Conservation (phyloP, 768 basidiomycete species). For the Hypsizygus marmoreus region DNA sequence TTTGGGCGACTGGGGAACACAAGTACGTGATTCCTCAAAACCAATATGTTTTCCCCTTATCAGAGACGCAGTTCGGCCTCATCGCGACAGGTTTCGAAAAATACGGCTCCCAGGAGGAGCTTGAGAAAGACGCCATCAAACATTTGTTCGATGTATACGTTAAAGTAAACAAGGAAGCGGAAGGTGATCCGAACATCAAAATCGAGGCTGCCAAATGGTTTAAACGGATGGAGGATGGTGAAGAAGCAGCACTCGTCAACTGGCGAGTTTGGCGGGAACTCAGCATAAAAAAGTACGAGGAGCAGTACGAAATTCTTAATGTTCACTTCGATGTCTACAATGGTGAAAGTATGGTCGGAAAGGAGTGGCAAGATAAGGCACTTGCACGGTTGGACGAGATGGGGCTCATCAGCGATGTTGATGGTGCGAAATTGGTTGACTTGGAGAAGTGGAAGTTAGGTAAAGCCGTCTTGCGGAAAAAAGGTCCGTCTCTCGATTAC, state of each 20-base stretch:
- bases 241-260: conserved; percentile 78
- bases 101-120: conserved; percentile 83
- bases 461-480: conserved; percentile 88
- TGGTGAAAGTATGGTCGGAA: conserved; percentile 83
- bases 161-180: conserved; percentile 87
- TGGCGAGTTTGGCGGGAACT: conserved; percentile 94
- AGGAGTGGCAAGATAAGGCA: conserved; percentile 72
- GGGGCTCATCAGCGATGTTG: conserved; percentile 72
- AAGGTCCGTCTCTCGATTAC: conserved; percentile 45
- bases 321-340: conserved; percentile 90
- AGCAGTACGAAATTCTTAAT: conserved; percentile 88
- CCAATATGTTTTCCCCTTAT: too few relatives aligned
- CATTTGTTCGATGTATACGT: conserved; percentile 96
- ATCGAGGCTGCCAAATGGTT: conserved; percentile 83
- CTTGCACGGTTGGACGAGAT: conserved; percentile 68
- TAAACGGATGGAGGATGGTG: conserved; percentile 93
- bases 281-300: conserved; percentile 85
- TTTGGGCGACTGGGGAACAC: conserved; percentile 97
- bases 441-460: conserved; percentile 89
- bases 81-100: conserved; percentile 91
- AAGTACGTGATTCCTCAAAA: conserved; percentile 73
- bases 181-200: conserved; percentile 70
- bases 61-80: conserved; percentile 83
- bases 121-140: conserved; percentile 88
- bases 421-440: conserved; percentile 87